Base-by-base conservation (phyloP, 345 rosid species). In the Camelina laxa region DNA sequence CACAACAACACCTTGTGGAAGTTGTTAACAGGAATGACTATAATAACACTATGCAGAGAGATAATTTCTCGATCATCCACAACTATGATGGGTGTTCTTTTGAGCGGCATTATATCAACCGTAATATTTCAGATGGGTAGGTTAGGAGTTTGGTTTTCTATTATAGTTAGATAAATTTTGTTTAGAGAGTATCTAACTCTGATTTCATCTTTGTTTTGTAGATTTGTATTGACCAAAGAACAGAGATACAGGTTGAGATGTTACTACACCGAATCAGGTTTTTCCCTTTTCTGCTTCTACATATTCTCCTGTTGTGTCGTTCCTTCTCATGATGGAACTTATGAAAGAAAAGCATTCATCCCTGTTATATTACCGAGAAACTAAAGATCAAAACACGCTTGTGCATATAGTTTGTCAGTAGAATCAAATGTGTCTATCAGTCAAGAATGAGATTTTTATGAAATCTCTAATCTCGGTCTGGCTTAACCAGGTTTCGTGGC, bases 211-310 rank as follows among this genome's bases (percentile, higher is more conserved):
- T 36, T 14, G 42, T 39, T 54, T 19, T 78, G 77, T 90, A 95
- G 99, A 51, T 83, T 82, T 55, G 80, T 86, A 74, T 82, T 90
- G 7, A 74, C 96, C 2, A 89, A 85, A 83, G 88, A 79, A 22
- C 99, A 90, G 81, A 85, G 85, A 60, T 92, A 78, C 71, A 87
- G 97, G 64, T 75, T 92, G 58, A 88, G 74, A 6, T 85, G 97
- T 80, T 92, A 90, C 84, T 84, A 87, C 77, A 69, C 84, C 7
- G 85, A 86, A 65, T 75, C 88, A 84, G 97, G 97, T 94, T 24
- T n/a, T 50, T 2, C 27, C 13, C 76, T 41, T 48, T 24, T 82
- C 79, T 42, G 68, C 73, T 27, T 45, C 17, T 60, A 17, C 57
- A 53, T 56, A 22, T 60, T 68, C 47, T 49, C 13, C 13, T 68